These are phyloP conservation scores for Ophiocordyceps unilateralis DNA, from an alignment of 2,329 filamentous ascomycete species.

Conservation along the genomic window DNA sequence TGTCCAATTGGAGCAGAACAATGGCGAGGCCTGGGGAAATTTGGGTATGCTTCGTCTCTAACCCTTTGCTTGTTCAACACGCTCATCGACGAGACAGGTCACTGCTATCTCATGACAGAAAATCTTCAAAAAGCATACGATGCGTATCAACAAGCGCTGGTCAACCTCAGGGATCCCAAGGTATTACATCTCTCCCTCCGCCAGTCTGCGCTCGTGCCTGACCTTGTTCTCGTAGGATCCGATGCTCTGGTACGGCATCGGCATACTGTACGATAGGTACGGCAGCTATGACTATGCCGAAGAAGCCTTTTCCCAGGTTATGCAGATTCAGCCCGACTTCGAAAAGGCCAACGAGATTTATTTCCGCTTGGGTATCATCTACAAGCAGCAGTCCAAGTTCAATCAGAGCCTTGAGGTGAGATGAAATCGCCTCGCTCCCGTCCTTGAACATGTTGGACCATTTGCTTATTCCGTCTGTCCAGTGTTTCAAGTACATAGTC, in stretches of 20 bases:
- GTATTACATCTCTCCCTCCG: conserved; percentile 21
- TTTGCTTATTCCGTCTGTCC: not conserved
- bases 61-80: conserved; percentile 1
- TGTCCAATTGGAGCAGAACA: conserved; percentile 71
- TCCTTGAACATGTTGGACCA: not conserved
- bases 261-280: conserved; percentile 91
- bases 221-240: conserved; percentile 46
- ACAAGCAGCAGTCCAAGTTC: conserved; percentile 96
- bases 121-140: conserved; percentile 93
- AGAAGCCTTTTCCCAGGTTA: conserved; percentile 94
- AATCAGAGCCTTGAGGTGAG: conserved; percentile 75
- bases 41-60: conserved; percentile 45
- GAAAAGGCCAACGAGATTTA: conserved; percentile 99
- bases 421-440: conserved; percentile 2
- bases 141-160: conserved; percentile 87
- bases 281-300: conserved; percentile 94
- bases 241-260: conserved; percentile 97
- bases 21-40: conserved; percentile 93
- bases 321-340: conserved; percentile 95
- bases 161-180: conserved; percentile 86
- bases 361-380: conserved; percentile 97
- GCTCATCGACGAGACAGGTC: conserved; percentile 37
- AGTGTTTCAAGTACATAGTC: conserved; percentile 99
- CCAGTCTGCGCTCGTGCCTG: not conserved
- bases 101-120: conserved; percentile 98